These are phyloP conservation scores for Mortierella sp. DNA, from an alignment of 371 early-diverging fungal genomes.

Conservation along the genomic window DNA sequence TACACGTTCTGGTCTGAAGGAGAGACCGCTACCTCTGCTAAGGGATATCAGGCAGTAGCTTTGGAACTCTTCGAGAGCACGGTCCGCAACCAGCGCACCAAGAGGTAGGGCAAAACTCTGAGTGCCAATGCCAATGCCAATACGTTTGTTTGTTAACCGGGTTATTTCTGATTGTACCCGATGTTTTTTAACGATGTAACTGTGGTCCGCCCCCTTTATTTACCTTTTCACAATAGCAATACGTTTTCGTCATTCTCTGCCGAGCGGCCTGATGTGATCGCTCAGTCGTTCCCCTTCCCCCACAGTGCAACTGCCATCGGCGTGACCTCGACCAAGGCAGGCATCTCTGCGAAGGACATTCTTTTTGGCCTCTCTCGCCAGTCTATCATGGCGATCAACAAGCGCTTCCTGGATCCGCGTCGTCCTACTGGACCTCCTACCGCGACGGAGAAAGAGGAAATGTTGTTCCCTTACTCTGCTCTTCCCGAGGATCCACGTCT, in stretches of 20 bases:
- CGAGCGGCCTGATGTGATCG: slow-evolving; percentile 76
- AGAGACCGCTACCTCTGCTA: slow-evolving; percentile 32
- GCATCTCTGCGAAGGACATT: slow-evolving; percentile 89
- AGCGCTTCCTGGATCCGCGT: slow-evolving; percentile 87
- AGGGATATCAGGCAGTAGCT: slow-evolving; percentile 75
- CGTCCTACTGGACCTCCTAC: slow-evolving; percentile 74
- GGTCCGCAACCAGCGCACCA: slow-evolving; percentile 76
- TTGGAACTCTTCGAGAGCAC: slow-evolving; percentile 90
- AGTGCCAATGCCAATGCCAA: background rate
- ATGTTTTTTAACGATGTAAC: no score
- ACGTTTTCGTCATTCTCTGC: slow-evolving; percentile 79
- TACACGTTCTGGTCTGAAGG: slow-evolving; percentile 91
- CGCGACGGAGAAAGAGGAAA: slow-evolving; percentile 84
- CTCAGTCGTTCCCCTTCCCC: slow-evolving; percentile 82
- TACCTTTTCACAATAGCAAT: no score
- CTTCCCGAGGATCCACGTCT: slow-evolving; percentile 79
- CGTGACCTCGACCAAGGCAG: slow-evolving; percentile 84
- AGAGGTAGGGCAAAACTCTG: slow-evolving; percentile 59
- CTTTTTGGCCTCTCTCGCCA: slow-evolving; percentile 80
- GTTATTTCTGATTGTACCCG: no score
- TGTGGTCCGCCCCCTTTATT: no score
- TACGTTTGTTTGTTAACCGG: no score
- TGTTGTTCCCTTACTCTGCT: slow-evolving; percentile 78
- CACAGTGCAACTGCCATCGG: slow-evolving; percentile 80
- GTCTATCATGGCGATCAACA: slow-evolving; percentile 81